These are phyloP conservation scores for Saksenaea vasiformis DNA, from an alignment of 371 early-diverging fungal species.

Conservation along the genomic window DNA sequence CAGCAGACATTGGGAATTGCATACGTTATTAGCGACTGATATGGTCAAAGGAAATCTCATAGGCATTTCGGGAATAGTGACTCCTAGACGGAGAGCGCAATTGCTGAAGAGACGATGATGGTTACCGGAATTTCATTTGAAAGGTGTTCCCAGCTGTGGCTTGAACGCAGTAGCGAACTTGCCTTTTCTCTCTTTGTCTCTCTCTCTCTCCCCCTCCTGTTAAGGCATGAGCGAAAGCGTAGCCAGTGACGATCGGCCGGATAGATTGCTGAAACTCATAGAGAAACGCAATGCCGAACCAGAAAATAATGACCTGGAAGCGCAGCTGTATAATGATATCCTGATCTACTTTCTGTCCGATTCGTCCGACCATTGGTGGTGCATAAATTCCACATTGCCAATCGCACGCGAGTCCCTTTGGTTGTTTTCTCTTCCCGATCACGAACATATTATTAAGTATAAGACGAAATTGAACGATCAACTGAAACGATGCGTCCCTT, in stretches of 20 bases:
- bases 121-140: neutral
- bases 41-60: too few relatives aligned
- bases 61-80: too few relatives aligned
- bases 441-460: slow-evolving; percentile 40
- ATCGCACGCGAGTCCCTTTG: slow-evolving; percentile 46
- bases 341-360: slow-evolving; percentile 33
- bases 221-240: slow-evolving; percentile 1
- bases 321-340: slow-evolving; percentile 38
- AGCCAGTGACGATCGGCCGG: slow-evolving; percentile 5
- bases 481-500: slow-evolving; percentile 28
- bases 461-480: slow-evolving; percentile 37
- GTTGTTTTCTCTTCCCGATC: slow-evolving; percentile 49
- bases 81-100: too few relatives aligned
- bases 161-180: neutral
- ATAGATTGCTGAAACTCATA: slow-evolving; percentile 13
- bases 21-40: too few relatives aligned
- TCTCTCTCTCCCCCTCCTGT: neutral
- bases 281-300: slow-evolving; percentile 21
- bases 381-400: slow-evolving; percentile 21
- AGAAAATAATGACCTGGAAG: slow-evolving; percentile 29
- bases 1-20: too few relatives aligned
- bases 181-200: neutral
- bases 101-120: too few relatives aligned
- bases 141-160: neutral
- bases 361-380: slow-evolving; percentile 49